These are phyloP conservation scores for Galeopsis tetrahit DNA, from an alignment of 257 asterid species.

Conservation along the genomic window DNA sequence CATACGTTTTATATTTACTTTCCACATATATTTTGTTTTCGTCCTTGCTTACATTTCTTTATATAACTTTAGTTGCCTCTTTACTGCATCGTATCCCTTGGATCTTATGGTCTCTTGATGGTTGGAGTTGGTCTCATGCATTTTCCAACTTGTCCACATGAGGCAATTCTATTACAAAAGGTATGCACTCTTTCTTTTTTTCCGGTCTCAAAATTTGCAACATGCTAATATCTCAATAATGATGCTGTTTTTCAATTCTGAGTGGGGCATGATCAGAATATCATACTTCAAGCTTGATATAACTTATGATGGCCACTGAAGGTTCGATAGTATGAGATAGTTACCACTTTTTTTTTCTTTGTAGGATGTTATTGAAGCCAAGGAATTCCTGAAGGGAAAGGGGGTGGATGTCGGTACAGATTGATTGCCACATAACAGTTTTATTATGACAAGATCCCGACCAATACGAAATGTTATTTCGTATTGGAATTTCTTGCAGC, in stretches of 20 bases:
- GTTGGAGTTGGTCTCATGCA: constrained; percentile 81
- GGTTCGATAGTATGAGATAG: not conserved
- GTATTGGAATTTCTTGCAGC: not conserved
- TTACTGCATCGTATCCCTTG: constrained; percentile 69
- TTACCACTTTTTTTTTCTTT: not conserved
- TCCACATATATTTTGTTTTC: not conserved
- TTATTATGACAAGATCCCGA: no score
- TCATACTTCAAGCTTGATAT: not conserved
- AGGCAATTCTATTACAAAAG: constrained; percentile 76
- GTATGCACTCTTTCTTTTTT: constrained; percentile 32
- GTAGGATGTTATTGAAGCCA: constrained; percentile 81
- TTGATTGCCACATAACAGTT: constrained; percentile 27
- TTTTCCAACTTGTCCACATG: constrained; percentile 81
- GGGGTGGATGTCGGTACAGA: constrained; percentile 67
- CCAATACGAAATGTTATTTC: not conserved
- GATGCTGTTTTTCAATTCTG: not conserved
- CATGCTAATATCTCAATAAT: not conserved
- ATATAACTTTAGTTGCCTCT: constrained; percentile 60
- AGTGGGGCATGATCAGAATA: no score
- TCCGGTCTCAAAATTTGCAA: not conserved
- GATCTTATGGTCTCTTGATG: constrained; percentile 83
- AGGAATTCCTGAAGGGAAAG: constrained; percentile 60
- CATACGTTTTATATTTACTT: not conserved
- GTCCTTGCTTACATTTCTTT: not conserved
- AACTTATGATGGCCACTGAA: not conserved